A percentile compares a stretch with the other conserved stretches of the same genome.
phyloP scores from a whole-genome alignment of 768 basidiomycete species.

The Kwoniella dendrophila region DNA sequence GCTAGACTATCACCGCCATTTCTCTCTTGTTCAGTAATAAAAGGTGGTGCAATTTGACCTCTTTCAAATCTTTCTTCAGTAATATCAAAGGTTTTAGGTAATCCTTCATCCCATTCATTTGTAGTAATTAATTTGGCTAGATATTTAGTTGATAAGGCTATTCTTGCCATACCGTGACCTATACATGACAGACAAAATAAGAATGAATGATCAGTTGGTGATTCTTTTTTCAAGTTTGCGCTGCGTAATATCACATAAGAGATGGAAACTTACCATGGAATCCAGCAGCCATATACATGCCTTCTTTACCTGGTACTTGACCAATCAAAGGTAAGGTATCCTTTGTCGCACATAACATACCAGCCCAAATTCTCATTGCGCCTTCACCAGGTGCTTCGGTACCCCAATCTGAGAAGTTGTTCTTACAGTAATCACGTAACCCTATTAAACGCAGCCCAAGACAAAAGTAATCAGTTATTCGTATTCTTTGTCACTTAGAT shows the following conservation, averaged over 20 bases:
- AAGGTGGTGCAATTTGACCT: slow-evolving; percentile 21
- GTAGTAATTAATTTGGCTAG: slow-evolving; percentile 35
- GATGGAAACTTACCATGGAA: slow-evolving; percentile 33
- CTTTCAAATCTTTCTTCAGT: slow-evolving; percentile 34
- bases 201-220: not conserved
- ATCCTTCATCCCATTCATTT: slow-evolving; percentile 36
- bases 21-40: slow-evolving; percentile 11
- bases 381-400: slow-evolving; percentile 41
- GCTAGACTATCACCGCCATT: not conserved
- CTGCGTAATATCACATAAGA: not conserved
- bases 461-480: not conserved
- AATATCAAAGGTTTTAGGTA: slow-evolving; percentile 39
- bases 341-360: slow-evolving; percentile 36
- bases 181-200: too few relatives aligned
- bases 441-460: slow-evolving; percentile 20
- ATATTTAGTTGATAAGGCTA: slow-evolving; percentile 30
- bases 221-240: not conserved
- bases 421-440: slow-evolving; percentile 29
- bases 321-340: slow-evolving; percentile 48
- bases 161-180: slow-evolving; percentile 47
- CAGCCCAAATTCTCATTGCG: slow-evolving; percentile 36
- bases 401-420: slow-evolving; percentile 38
- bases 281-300: slow-evolving; percentile 39
- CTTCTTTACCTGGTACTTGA: slow-evolving; percentile 31
- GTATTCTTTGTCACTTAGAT: not conserved